Evolutionary conservation across 1,284 basidiomycete species (phyloP), one percentile per base, ranked within the genome.

Genomic region (Kalmanozyma brasiliensis): DNA sequence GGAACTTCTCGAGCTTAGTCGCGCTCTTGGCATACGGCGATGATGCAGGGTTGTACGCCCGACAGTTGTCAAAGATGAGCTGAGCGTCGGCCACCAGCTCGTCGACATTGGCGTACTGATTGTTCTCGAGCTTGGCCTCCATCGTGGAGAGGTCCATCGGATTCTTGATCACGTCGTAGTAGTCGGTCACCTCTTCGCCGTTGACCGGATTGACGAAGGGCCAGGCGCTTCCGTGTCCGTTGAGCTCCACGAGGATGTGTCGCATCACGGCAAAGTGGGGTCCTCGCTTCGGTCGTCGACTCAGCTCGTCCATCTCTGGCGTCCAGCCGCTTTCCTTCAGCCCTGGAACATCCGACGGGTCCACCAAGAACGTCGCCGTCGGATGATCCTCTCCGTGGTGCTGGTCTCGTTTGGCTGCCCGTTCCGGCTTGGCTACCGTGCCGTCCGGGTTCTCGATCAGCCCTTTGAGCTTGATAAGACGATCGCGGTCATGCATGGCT

Each of bases 141-240:
- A 98, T 97, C 2, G 92, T 96, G 49, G 86, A 86, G 59, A 98
- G 88, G 82, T 98, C 95, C 94, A 98, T 98, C 0, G 95, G 95
- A 53, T 90, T 85, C 77, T 89, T 91, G 82, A 98, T 91, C 48
- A 94, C 89, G 17, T 92, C 89, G 82, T 94, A 93, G 81, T 98
- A 98, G 81, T 97, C 95, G 5, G 87, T 82, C 20, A 96, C 95
- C 64, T 96, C 92, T 17, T 89, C 88, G 1, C 82, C 85, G 77
- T 91, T 90, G 47, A 98, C 94, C 13, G 94, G 93, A 35, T 86
- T 82, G 19, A 86, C 84, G 84, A 96, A 96, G 3, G 95, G 89
- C 94, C 96, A 99, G 0, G 91, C 88, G 26, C 88, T 87, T 7
- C 89, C 87, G 79, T 96, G 91, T 23, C 86, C 87, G 78, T 91